phyloP scores from a whole-genome alignment of 371 early-diverging fungal genomes.

The Apophysomyces ossiformis region DNA sequence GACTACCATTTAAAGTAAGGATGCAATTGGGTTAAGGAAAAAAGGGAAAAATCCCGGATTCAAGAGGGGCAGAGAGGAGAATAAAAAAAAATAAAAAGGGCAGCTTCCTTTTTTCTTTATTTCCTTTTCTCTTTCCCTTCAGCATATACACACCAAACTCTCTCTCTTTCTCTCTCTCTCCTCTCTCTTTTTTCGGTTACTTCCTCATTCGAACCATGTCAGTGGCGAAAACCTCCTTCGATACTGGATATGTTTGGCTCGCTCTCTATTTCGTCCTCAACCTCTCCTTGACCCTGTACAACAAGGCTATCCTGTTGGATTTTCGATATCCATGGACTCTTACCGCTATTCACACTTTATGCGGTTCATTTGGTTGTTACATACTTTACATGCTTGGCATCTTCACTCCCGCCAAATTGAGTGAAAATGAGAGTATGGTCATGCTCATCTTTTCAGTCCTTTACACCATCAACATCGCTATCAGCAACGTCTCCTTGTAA shows the following conservation, averaged over 20 bases:
- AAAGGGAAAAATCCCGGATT: conserved; percentile 11
- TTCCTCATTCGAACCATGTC: not conserved
- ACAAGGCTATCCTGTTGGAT: conserved; percentile 76
- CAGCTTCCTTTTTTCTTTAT: too few relatives aligned
- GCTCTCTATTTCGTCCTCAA: conserved; percentile 79
- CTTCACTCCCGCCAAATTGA: conserved; percentile 66
- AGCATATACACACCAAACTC: not conserved
- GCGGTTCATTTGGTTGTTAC: conserved; percentile 69
- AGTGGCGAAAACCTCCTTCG: conserved; percentile 3
- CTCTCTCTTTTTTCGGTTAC: not conserved
- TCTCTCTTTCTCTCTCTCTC: not conserved
- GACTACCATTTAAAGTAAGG: conserved; percentile 8
- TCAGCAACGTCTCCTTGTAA: conserved; percentile 84
- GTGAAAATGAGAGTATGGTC: conserved; percentile 62
- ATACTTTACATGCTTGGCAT: conserved; percentile 51
- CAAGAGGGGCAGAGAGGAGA: conserved; percentile 8
- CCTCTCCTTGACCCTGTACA: conserved; percentile 83
- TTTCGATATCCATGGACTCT: conserved; percentile 90
- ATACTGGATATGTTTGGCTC: conserved; percentile 51
- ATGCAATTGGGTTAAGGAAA: conserved; percentile 11
- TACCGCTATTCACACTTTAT: conserved; percentile 85
- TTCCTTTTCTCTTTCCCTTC: too few relatives aligned
- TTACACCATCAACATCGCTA: conserved; percentile 90
- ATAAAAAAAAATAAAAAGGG: conserved; percentile 2
- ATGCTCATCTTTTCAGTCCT: conserved; percentile 84